These are phyloP conservation scores for Saccharomycopsis lassenensis DNA, from an alignment of 805 yeast species.

Conservation along the genomic window DNA sequence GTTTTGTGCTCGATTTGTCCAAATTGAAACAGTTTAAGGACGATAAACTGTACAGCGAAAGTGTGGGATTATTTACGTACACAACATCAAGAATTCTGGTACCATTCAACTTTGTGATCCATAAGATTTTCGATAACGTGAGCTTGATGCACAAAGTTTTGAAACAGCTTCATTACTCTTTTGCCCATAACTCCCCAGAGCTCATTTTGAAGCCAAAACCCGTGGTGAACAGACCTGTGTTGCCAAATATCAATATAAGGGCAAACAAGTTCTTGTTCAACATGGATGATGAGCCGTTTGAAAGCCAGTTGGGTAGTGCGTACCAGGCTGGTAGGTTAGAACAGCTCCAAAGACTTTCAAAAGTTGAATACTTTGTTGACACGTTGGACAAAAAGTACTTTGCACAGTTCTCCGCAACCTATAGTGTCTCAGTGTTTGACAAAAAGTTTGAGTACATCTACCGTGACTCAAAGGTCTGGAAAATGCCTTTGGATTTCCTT, in stretches of 20 bases:
- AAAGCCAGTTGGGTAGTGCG: constrained; percentile 53
- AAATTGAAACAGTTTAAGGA: constrained; percentile 3
- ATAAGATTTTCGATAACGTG: constrained; percentile 70
- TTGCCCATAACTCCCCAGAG: constrained; percentile 31
- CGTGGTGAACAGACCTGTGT: constrained; percentile 29
- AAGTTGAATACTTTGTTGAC: constrained; percentile 12
- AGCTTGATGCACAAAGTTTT: constrained; percentile 57
- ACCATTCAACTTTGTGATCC: constrained; percentile 68
- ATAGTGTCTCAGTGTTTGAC: background rate
- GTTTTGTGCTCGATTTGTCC: constrained; percentile 1
- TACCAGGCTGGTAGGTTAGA: constrained; percentile 58
- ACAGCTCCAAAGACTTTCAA: constrained; percentile 40
- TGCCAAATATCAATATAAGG: constrained; percentile 49
- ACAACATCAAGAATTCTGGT: constrained; percentile 36
- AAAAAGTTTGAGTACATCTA: background rate
- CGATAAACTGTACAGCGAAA: constrained; percentile 20
- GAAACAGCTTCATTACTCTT: constrained; percentile 45
- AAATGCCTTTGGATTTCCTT: no score
- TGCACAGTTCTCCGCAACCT: no score
- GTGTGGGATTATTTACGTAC: background rate
- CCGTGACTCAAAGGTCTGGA: background rate
- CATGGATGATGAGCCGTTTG: constrained; percentile 87
- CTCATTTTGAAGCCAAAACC: constrained; percentile 30
- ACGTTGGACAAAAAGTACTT: no score
- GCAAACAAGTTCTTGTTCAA: constrained; percentile 49